Evolutionary conservation across 129 eudicot species (phyloP), one percentile per base, ranked within the genome.

Genomic region (Helianthus tuberosus): DNA sequence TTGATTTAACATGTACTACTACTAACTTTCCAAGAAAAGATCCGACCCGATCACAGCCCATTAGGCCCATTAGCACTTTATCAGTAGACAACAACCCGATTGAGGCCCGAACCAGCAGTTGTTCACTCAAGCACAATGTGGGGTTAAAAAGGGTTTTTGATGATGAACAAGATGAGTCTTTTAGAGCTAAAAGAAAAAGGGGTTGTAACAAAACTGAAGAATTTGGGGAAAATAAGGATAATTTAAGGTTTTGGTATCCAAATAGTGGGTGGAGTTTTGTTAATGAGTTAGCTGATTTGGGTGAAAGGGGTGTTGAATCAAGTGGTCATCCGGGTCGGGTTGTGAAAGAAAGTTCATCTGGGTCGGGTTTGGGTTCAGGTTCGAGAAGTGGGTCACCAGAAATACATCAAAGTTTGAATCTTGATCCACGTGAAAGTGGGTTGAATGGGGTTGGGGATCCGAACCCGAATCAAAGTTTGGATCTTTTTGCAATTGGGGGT

Each of bases 1-100:
- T 94, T 80, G 98, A 94, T 55, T 77, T 94, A 27, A 88, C 97
- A 47, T 83, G 97, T 74, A 78, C 72, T 77, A n/a, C 81, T 39
- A 71, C 59, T 66, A 84, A 69, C 75, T 90, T 94, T 72, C 77
- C 87, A 3, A 73, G 89, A 47, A 94, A 85, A 78, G 96, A 85
- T 0, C 52, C 83, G 5, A 51, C 91, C 1, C 67, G 91, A 66
- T 73, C 88, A 0, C 99, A 79, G 53, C 73, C 91, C 0, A 61
- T 82, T 46, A 85, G 88, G 81, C 91, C 93, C 3, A 87, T 87
- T 7, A 79, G 86, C 49, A 62, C 84, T 7, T 20, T 79, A 20
- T 79, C 83, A 1, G 84, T 89, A 4, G 80, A 86, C 50, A 93
- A 93, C 78, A 88, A 83, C 75, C 84, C 89, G 8, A 61, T 82